A percentile compares a stretch with the other conserved stretches of the same genome.
Evolutionary conservation across 306 rosid species (phyloP).

Genomic region (Quercus dentata): DNA sequence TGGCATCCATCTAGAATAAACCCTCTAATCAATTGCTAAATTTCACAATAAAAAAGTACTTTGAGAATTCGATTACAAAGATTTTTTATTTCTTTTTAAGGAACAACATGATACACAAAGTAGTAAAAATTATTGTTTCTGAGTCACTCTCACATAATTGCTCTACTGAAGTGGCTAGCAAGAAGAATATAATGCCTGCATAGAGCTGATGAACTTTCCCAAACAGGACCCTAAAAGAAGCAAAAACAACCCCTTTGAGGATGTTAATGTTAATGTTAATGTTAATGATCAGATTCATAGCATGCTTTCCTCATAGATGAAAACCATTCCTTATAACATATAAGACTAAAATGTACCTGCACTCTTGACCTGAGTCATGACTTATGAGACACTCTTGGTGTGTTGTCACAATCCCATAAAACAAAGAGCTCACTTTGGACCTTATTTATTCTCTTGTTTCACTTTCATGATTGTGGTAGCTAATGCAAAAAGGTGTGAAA

Average conservation of each 20-base stretch:
- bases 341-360: slow-evolving; percentile 13
- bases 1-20: too few species aligned
- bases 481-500: slow-evolving; percentile 39
- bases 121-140: not conserved
- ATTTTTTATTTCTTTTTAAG: not conserved
- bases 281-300: slow-evolving; percentile 23
- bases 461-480: slow-evolving; percentile 53
- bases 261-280: not conserved
- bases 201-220: not conserved
- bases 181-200: too few species aligned
- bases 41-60: too few species aligned
- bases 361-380: slow-evolving; percentile 21
- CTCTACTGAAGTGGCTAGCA: too few species aligned
- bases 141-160: not conserved
- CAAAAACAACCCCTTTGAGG: not conserved
- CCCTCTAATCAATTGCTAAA: too few species aligned
- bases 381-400: slow-evolving; percentile 29
- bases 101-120: not conserved
- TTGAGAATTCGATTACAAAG: not conserved
- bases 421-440: slow-evolving; percentile 39
- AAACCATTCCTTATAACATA: slow-evolving; percentile 19
- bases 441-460: slow-evolving; percentile 38
- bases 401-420: slow-evolving; percentile 50
- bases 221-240: not conserved
- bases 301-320: slow-evolving; percentile 31